phyloP scores from a whole-genome alignment of 2,329 filamentous ascomycete species.

The Claviceps sp. region DNA sequence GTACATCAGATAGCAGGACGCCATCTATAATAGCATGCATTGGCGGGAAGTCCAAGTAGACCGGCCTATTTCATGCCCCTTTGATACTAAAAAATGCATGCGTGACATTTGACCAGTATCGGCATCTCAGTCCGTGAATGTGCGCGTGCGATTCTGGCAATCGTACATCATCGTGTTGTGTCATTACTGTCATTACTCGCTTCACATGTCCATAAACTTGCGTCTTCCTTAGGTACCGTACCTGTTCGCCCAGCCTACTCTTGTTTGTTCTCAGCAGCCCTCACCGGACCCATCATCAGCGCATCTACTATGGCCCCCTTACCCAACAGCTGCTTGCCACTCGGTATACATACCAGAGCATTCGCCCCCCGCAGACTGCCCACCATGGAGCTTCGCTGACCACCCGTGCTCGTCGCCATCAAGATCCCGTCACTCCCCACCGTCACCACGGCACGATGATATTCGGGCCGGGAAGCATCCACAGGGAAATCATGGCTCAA shows the following conservation, averaged over 20 bases:
- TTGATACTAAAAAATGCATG: not conserved
- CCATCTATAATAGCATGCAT: slow-evolving; percentile 5
- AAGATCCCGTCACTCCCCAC: slow-evolving; percentile 54
- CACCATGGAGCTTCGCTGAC: slow-evolving; percentile 79
- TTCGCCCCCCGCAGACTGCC: slow-evolving; percentile 85
- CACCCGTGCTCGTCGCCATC: slow-evolving; percentile 69
- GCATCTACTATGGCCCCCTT: slow-evolving; percentile 65
- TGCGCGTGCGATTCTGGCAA: too few species aligned
- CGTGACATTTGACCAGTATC: too few species aligned
- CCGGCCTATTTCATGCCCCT: not conserved
- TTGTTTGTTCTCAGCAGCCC: slow-evolving; percentile 7
- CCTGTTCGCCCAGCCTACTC: not conserved
- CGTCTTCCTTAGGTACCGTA: not conserved
- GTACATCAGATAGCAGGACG: slow-evolving; percentile 19
- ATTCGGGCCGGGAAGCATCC: slow-evolving; percentile 76
- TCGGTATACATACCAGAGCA: slow-evolving; percentile 64
- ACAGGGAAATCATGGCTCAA: slow-evolving; percentile 60
- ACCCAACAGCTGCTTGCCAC: slow-evolving; percentile 46
- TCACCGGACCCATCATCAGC: slow-evolving; percentile 54
- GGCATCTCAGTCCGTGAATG: too few species aligned
- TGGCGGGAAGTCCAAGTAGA: slow-evolving; percentile 3
- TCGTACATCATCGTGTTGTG: too few species aligned
- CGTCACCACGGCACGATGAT: slow-evolving; percentile 69
- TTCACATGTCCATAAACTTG: not conserved
- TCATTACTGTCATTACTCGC: too few species aligned